phyloP scores from a whole-genome alignment of 805 yeast genomes.

The Candida pini region DNA sequence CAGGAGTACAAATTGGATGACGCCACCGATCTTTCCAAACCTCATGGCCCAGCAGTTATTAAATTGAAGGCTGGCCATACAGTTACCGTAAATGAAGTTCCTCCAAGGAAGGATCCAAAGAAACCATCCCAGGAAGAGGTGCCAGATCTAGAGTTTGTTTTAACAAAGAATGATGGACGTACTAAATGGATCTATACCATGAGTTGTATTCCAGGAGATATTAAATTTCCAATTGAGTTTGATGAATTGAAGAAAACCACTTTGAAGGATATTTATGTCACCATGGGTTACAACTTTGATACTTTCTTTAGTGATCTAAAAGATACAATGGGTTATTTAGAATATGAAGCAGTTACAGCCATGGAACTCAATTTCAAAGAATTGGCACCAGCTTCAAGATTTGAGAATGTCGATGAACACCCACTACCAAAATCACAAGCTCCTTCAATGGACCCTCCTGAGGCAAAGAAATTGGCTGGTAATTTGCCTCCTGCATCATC shows the following conservation, averaged over 20 bases:
- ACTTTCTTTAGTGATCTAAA: slow-evolving; percentile 2
- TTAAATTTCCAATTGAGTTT: slow-evolving; percentile 2
- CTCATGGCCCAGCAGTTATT: slow-evolving; percentile 1
- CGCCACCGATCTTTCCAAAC: slow-evolving; percentile 1
- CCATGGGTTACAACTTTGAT: slow-evolving; percentile 3
- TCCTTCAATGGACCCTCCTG: neutral
- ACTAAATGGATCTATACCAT: slow-evolving; percentile 3
- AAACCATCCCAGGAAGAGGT: neutral
- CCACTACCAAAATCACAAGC: neutral
- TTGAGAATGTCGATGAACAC: neutral
- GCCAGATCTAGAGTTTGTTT: neutral
- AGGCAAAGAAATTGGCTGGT: neutral
- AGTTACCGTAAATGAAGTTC: neutral
- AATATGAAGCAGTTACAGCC: neutral
- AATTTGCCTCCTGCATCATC: slow-evolving; percentile 1
- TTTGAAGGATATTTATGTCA: slow-evolving; percentile 2
- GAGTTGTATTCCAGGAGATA: neutral
- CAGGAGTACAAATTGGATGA: slow-evolving; percentile 2
- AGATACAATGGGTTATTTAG: neutral
- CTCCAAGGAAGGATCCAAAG: neutral
- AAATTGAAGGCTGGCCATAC: slow-evolving; percentile 1
- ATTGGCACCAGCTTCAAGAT: neutral
- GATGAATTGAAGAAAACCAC: neutral
- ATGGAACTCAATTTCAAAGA: slow-evolving; percentile 1
- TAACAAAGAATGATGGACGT: slow-evolving; percentile 2